Evolutionary conservation across 805 yeast genomes (phyloP), one percentile per base, ranked within the genome.

Genomic region (Yamadazyma akitaensis): DNA sequence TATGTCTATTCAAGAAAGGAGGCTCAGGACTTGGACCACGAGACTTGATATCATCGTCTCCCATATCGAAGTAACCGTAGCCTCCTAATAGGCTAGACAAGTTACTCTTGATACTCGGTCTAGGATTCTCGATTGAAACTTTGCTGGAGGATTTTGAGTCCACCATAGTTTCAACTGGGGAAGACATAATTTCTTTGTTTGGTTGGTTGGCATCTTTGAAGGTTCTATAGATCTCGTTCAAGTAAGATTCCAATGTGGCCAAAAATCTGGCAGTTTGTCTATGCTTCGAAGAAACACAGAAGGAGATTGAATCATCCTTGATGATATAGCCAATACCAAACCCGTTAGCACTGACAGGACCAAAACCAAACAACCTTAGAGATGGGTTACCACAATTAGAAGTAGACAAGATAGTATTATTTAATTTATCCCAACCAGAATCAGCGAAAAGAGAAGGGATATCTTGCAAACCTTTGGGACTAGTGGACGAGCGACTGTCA

Each of bases 391-490:
- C 84, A 60, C 84, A 80, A 57, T 80, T 80, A 3, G 83, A 80
- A 26, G 73, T 68, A 12, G 95, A 86, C 21, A 90, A 70, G 17
- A 89, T 77, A 5, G 92, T 85, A 54, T 83, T 86, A 65, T 88
- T 88, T 49, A 90, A 67, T 59, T 82, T 80, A 56, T 84, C 88
- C 97, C 97, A 90, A 25, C 96, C 96, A 8, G 80, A 71, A 63
- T 90, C 96, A 1, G 87, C 85, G 67, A 89, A 90, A 12, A 90
- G 76, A 5, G 82, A 70, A 6, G 97, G 97, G 42, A 88, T 69
- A 36, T 61, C 62, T 30, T 52, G 55, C 43, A 67, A 56, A 7
- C 37, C 24, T 2, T 72, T 63, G 38, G 58, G 56, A 10, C 68
- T 71, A 1, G 68, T 64, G 10, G 32, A 28, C 5, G 67, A 55